These are phyloP conservation scores for Eucalyptus cloeziana DNA, from an alignment of 345 rosid genomes.

Conservation along the genomic window DNA sequence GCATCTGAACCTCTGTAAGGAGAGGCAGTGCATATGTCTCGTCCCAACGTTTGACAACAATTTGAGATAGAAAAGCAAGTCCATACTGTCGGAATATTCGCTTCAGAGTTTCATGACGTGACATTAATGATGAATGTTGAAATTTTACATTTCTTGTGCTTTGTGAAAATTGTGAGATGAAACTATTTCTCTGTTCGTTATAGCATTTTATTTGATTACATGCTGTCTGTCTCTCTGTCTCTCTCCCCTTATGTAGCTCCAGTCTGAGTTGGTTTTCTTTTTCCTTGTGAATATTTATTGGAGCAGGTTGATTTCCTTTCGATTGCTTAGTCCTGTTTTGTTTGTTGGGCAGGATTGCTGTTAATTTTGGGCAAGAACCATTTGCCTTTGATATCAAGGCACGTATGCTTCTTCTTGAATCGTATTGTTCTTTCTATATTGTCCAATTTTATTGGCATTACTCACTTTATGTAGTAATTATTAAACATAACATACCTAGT, in stretches of 20 bases:
- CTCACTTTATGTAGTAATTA: neutral
- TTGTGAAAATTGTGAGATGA: neutral
- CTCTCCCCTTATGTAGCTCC: neutral
- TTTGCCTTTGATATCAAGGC: constrained; percentile 84
- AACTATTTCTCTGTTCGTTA: neutral
- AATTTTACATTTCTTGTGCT: neutral
- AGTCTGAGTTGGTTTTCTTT: neutral
- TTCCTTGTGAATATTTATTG: neutral
- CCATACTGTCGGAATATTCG: neutral
- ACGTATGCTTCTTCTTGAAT: constrained; percentile 1
- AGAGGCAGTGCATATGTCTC: neutral
- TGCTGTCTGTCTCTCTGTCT: neutral
- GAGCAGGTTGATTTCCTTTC: neutral
- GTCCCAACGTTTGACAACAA: neutral
- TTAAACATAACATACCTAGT: neutral
- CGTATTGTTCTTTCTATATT: neutral
- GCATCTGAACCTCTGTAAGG: neutral
- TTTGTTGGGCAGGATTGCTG: constrained; percentile 54
- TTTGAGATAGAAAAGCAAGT: neutral
- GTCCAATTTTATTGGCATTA: neutral
- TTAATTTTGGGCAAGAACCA: constrained; percentile 77
- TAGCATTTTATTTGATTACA: neutral
- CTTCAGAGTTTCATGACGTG: neutral
- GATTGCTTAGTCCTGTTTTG: neutral
- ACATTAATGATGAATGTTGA: neutral